These are phyloP conservation scores for Ceratobasidium sp. DNA, from an alignment of 1,284 basidiomycete genomes.

Conservation along the genomic window DNA sequence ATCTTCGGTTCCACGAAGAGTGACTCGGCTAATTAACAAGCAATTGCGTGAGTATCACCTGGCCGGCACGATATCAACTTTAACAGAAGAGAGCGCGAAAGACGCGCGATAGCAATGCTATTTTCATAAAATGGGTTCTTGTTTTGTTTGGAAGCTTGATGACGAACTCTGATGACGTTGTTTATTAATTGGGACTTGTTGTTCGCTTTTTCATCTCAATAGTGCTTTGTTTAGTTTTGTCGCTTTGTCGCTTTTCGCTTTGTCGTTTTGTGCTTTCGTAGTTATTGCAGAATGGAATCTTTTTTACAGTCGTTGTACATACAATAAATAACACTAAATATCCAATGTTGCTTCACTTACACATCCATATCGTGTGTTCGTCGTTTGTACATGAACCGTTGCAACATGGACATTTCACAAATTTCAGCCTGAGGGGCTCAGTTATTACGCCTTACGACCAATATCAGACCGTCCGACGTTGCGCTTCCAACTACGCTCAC, in stretches of 20 bases:
- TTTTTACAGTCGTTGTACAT: constrained; percentile 5
- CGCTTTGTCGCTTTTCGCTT: too few relatives aligned
- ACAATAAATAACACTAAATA: constrained; percentile 40
- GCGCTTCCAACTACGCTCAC: constrained; percentile 39
- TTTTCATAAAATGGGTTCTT: constrained; percentile 10
- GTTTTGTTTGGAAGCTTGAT: constrained; percentile 10
- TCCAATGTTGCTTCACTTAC: constrained; percentile 12
- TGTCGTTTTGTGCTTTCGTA: constrained; percentile 12
- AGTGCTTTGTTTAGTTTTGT: constrained; percentile 20
- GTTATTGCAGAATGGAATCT: constrained; percentile 1
- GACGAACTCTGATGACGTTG: constrained; percentile 9
- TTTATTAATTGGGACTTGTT: constrained; percentile 13
- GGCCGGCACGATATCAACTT: constrained; percentile 44
- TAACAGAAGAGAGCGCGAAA: constrained; percentile 41
- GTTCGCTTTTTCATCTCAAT: constrained; percentile 32
- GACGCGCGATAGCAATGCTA: constrained; percentile 8
- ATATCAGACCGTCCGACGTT: constrained; percentile 32
- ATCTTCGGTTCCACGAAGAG: constrained; percentile 41
- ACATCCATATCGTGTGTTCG: constrained; percentile 1
- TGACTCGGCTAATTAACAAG: constrained; percentile 41
- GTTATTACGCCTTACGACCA: constrained; percentile 23
- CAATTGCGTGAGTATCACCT: constrained; percentile 45
- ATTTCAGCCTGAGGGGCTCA: constrained; percentile 14
- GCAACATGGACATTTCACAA: not conserved
- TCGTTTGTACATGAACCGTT: constrained; percentile 29